These are phyloP conservation scores for Tripidium arundinaceum DNA, from an alignment of 202 grass and related monocot species.

Conservation along the genomic window DNA sequence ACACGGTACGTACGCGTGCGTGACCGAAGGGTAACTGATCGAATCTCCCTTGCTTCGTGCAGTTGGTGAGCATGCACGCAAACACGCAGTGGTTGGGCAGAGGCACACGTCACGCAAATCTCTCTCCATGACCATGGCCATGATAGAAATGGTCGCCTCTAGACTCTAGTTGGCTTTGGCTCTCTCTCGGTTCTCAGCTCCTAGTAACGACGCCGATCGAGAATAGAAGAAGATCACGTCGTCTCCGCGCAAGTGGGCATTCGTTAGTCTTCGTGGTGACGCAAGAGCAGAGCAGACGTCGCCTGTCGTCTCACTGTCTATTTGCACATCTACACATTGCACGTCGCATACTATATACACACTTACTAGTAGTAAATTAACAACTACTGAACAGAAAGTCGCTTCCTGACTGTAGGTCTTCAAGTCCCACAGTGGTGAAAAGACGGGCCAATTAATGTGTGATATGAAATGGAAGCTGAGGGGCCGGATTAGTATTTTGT, in stretches of 20 bases:
- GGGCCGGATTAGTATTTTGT: no score
- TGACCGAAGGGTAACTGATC: neutral
- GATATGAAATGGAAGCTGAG: no score
- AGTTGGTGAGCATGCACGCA: neutral
- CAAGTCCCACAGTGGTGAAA: no score
- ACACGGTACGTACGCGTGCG: neutral
- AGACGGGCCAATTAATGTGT: no score
- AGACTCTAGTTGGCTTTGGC: neutral
- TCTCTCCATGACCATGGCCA: neutral
- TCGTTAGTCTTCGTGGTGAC: neutral
- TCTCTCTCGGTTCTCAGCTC: neutral
- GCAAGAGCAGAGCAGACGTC: neutral
- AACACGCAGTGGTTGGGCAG: conserved; percentile 16
- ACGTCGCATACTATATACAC: no score
- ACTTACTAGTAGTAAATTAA: no score
- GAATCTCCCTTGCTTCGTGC: neutral
- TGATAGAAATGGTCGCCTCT: neutral
- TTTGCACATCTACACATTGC: no score
- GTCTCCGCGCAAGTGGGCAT: conserved; percentile 19
- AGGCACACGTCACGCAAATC: neutral
- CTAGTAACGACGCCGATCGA: neutral
- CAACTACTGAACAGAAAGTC: no score
- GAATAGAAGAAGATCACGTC: neutral
- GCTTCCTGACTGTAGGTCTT: no score
- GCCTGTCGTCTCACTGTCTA: neutral